phyloP scores from a whole-genome alignment of 2,329 filamentous ascomycete species.

The Clarireedia homoeocarpa region DNA sequence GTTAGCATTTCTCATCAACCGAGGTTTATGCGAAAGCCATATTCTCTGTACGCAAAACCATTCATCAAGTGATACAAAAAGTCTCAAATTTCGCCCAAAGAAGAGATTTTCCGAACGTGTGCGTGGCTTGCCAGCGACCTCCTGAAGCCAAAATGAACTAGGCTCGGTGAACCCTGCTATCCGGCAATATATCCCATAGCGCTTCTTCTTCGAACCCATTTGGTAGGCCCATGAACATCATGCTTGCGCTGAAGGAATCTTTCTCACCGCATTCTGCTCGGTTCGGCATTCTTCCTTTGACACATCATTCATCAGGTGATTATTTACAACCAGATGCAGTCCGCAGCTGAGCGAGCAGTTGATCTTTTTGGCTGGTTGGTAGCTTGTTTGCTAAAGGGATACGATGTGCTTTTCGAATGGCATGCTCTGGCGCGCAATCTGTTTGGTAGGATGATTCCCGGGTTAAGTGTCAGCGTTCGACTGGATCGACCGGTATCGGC shows the following conservation, averaged over 20 bases:
- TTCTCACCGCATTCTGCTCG: conserved; percentile 1
- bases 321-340: neutral
- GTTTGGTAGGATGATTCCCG: too few species aligned
- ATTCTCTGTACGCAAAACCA: neutral
- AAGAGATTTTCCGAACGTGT: neutral
- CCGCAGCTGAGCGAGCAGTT: neutral
- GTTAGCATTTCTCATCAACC: neutral
- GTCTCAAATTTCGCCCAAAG: neutral
- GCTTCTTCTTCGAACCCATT: neutral
- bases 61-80: neutral
- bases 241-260: conserved; percentile 1
- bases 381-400: neutral
- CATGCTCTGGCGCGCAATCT: too few species aligned
- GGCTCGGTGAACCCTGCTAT: conserved; percentile 1
- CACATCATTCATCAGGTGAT: conserved; percentile 1
- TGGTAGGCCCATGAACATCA: neutral
- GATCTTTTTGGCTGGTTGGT: neutral
- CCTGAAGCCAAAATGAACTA: neutral
- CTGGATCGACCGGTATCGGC: neutral
- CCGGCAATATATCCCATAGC: neutral
- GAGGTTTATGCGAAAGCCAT: conserved; percentile 1
- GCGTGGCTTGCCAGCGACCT: conserved; percentile 3
- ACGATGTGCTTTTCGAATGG: too few species aligned
- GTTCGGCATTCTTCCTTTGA: conserved; percentile 1
- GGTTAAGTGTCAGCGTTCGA: neutral